Percentiles rank a stretch among this genome's conserved stretches.
These are phyloP conservation scores for Aspergillus ellipticus DNA, from an alignment of 495 filamentous ascomycete genomes.

Conservation along the genomic window DNA sequence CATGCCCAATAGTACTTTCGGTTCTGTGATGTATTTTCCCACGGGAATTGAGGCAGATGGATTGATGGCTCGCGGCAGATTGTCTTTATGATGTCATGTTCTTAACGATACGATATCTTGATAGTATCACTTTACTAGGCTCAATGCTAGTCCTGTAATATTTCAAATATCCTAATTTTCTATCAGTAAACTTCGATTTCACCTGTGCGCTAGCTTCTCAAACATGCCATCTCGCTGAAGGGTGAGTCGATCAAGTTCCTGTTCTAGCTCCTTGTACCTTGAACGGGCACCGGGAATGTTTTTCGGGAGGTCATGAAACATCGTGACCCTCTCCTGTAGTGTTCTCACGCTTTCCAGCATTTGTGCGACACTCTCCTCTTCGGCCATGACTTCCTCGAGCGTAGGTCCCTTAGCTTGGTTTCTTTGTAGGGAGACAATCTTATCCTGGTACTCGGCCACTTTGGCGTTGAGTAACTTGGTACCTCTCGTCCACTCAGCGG, in stretches of 20 bases:
- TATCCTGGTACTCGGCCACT: constrained; percentile 55
- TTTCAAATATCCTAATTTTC: neutral
- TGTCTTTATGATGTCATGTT: constrained; percentile 7
- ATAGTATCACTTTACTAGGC: constrained; percentile 2
- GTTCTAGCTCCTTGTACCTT: constrained; percentile 61
- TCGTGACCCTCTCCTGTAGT: constrained; percentile 52
- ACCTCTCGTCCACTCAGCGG: constrained; percentile 57
- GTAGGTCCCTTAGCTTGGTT: constrained; percentile 35
- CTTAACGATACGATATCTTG: neutral
- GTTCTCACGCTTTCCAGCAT: constrained; percentile 35
- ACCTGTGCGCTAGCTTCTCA: constrained; percentile 35
- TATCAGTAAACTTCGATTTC: neutral
- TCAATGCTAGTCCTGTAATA: neutral
- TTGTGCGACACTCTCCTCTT: constrained; percentile 38
- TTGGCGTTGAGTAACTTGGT: constrained; percentile 56
- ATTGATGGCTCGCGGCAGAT: neutral
- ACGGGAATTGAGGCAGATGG: neutral
- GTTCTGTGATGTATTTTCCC: neutral
- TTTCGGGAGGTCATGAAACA: constrained; percentile 66
- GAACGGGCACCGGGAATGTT: constrained; percentile 62
- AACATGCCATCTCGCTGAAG: constrained; percentile 64
- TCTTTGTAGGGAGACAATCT: constrained; percentile 38
- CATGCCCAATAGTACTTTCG: constrained; percentile 3
- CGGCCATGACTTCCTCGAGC: constrained; percentile 48
- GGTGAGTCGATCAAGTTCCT: constrained; percentile 55